phyloP scores from a whole-genome alignment of 2,329 filamentous ascomycete species.

The Xylariaceae sp. region DNA sequence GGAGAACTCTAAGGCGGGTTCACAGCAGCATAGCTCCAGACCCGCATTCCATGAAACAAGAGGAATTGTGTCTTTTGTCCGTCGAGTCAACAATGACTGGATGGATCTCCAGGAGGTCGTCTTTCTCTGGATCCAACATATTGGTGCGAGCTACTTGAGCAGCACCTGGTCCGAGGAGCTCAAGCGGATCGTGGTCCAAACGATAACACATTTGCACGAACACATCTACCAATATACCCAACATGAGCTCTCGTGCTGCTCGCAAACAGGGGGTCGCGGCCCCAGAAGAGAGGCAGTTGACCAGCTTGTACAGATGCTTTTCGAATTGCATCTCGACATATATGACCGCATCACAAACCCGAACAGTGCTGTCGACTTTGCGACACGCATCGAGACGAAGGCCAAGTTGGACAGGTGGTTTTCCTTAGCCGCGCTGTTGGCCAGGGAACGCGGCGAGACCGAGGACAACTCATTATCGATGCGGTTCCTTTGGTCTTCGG shows the following conservation, averaged over 20 bases:
- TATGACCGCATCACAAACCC: conserved; percentile 55
- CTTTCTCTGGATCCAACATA: conserved; percentile 51
- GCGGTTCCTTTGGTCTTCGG: conserved; percentile 54
- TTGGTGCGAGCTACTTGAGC: conserved; percentile 47
- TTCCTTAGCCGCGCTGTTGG: conserved; percentile 42
- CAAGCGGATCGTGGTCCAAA: conserved; percentile 52
- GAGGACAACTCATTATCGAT: conserved; percentile 38
- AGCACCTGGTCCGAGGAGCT: conserved; percentile 53
- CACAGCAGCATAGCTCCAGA: conserved; percentile 43
- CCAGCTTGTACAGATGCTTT: conserved; percentile 50
- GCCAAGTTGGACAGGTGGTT: conserved; percentile 48
- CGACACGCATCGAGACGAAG: conserved; percentile 44
- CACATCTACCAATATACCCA: conserved; percentile 44
- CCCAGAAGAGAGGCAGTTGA: conserved; percentile 32
- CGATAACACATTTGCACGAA: conserved; percentile 50
- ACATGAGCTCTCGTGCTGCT: conserved; percentile 34
- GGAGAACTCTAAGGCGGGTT: conserved; percentile 55
- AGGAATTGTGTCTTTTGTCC: conserved; percentile 48
- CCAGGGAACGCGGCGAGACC: conserved; percentile 32
- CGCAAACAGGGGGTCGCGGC: conserved; percentile 15
- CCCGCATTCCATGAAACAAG: conserved; percentile 47
- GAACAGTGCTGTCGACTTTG: conserved; percentile 47
- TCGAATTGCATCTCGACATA: conserved; percentile 57
- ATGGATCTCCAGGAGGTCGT: conserved; percentile 52
- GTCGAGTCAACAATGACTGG: conserved; percentile 44